Conservation (phyloP, 768 basidiomycete species). For the Suillus subluteus region DNA sequence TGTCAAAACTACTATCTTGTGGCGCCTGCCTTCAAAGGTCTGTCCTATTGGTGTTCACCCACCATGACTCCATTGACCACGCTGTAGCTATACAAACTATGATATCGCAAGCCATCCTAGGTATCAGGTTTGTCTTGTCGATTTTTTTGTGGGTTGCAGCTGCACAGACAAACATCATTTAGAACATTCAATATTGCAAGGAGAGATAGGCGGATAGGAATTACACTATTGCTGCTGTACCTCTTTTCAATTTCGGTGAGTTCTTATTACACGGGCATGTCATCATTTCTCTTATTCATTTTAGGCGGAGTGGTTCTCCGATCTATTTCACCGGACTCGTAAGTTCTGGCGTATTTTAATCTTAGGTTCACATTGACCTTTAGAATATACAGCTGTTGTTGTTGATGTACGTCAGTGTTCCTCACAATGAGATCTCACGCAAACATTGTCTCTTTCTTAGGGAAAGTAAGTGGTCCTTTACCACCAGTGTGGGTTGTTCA, state of each 20-base stretch:
- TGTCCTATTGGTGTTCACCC: background rate
- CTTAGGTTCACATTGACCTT: slow-evolving; percentile 16
- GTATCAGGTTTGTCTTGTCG: slow-evolving; percentile 47
- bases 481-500: background rate
- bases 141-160: background rate
- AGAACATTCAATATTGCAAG: slow-evolving; percentile 65
- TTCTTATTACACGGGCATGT: background rate
- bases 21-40: slow-evolving; percentile 67
- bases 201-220: slow-evolving; percentile 45
- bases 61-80: background rate
- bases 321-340: slow-evolving; percentile 54
- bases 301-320: slow-evolving; percentile 62
- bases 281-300: background rate
- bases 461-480: slow-evolving; percentile 35
- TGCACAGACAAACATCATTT: background rate
- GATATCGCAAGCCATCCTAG: slow-evolving; percentile 69
- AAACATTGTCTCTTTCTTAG: slow-evolving; percentile 25
- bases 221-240: slow-evolving; percentile 45
- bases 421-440: background rate
- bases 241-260: slow-evolving; percentile 47
- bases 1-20: slow-evolving; percentile 56
- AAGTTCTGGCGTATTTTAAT: slow-evolving; percentile 30
- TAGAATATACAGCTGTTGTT: slow-evolving; percentile 20
- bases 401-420: slow-evolving; percentile 22
- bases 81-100: slow-evolving; percentile 59